Evolutionary conservation across 495 filamentous ascomycete genomes (phyloP).

Genomic region (Podospora conica): DNA sequence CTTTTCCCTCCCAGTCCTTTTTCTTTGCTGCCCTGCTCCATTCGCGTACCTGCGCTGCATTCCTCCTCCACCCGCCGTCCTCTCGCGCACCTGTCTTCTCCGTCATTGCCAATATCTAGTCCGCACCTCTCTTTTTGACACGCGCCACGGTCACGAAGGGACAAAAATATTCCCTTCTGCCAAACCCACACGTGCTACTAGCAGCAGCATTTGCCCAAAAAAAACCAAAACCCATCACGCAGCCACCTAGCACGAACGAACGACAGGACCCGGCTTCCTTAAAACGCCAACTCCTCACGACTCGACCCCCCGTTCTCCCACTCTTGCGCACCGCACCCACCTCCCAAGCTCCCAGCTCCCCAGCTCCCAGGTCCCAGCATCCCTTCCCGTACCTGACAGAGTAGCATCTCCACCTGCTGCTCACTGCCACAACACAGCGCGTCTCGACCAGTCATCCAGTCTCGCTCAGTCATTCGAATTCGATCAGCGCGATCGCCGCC

Average conservation of each 20-base stretch:
- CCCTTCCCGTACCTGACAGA: not conserved
- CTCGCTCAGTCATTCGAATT: slow-evolving; percentile 24
- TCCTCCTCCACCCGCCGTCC: slow-evolving; percentile 23
- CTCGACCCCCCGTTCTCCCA: slow-evolving; percentile 12
- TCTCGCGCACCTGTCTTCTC: slow-evolving; percentile 34
- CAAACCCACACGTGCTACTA: not conserved
- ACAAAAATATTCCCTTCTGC: not conserved
- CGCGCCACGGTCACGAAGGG: slow-evolving; percentile 16
- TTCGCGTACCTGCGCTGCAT: slow-evolving; percentile 21
- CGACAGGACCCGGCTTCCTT: not conserved
- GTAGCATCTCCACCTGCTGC: slow-evolving; percentile 12
- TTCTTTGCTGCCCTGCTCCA: slow-evolving; percentile 18
- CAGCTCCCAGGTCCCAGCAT: not conserved
- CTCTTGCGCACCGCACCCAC: slow-evolving; percentile 10
- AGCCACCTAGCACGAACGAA: not conserved
- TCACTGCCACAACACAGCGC: slow-evolving; percentile 19
- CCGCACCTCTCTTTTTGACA: slow-evolving; percentile 15
- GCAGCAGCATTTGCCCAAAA: not conserved
- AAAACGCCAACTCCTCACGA: not conserved
- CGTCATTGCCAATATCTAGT: slow-evolving; percentile 30
- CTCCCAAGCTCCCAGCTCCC: not conserved
- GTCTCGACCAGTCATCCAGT: slow-evolving; percentile 12
- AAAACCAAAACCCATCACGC: not conserved
- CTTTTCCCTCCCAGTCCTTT: slow-evolving; percentile 26
- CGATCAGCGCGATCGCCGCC: slow-evolving; percentile 43